phyloP scores from a whole-genome alignment of 306 rosid species.

The Glycine latifolia region DNA sequence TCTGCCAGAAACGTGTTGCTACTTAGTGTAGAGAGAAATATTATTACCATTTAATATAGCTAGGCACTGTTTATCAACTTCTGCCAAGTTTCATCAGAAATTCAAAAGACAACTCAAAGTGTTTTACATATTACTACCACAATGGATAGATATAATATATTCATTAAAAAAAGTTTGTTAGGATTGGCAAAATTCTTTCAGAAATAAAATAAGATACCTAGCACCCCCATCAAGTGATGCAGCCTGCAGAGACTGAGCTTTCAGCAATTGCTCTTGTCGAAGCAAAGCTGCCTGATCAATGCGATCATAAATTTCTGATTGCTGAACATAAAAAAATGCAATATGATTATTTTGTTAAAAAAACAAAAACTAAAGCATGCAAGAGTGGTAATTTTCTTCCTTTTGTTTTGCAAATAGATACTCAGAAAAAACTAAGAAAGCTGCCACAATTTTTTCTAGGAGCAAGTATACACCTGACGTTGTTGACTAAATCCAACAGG shows the following conservation, averaged over 20 bases:
- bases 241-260: constrained; percentile 82
- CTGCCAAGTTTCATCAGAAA: constrained; percentile 55
- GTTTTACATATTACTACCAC: constrained; percentile 41
- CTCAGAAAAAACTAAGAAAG: constrained; percentile 22
- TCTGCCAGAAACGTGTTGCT: constrained; percentile 98
- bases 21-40: constrained; percentile 86
- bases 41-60: constrained; percentile 65
- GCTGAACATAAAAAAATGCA: constrained; percentile 45
- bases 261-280: constrained; percentile 95
- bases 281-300: constrained; percentile 84
- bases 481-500: constrained; percentile 68
- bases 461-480: constrained; percentile 71
- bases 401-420: not conserved
- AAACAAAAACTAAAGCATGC: not conserved
- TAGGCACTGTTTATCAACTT: constrained; percentile 63
- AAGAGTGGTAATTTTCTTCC: constrained; percentile 21
- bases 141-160: constrained; percentile 40
- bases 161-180: constrained; percentile 32
- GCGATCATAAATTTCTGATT: constrained; percentile 86
- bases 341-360: not conserved
- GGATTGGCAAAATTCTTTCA: constrained; percentile 2
- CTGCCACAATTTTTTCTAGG: constrained; percentile 17
- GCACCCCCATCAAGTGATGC: constrained; percentile 85
- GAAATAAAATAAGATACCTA: constrained; percentile 65
- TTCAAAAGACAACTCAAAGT: constrained; percentile 40